A percentile compares a stretch with the other conserved stretches of the same genome.
Evolutionary conservation across 176 grass and related monocot genomes (phyloP).

Genomic region (Raddia distichophylla): DNA sequence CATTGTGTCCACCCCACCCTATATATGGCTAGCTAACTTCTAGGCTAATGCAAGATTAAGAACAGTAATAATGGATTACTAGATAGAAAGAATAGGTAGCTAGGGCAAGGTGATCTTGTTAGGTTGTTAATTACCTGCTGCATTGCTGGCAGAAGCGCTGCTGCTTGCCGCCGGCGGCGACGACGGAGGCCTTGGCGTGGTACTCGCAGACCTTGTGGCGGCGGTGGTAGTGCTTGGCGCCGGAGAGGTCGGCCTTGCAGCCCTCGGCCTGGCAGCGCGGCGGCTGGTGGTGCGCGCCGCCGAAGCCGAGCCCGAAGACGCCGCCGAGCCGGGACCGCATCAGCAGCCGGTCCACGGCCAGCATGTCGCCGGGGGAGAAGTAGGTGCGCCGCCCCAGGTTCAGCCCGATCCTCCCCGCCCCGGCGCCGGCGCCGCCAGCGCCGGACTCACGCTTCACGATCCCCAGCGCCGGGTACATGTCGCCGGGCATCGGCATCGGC

Average conservation of each 20-base stretch:
- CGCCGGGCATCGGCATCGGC: constrained; percentile 25
- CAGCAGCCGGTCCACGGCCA: constrained; percentile 60
- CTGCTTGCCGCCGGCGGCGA: constrained; percentile 67
- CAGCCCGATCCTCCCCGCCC: constrained; percentile 60
- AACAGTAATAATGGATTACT: no score
- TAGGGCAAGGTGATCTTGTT: no score
- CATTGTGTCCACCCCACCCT: not conserved
- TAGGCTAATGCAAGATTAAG: not conserved
- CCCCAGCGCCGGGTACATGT: constrained; percentile 50
- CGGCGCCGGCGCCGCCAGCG: not conserved
- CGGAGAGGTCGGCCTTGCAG: constrained; percentile 82
- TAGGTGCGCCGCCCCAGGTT: constrained; percentile 87
- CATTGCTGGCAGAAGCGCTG: constrained; percentile 99
- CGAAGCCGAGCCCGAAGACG: constrained; percentile 61
- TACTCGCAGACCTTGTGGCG: constrained; percentile 99
- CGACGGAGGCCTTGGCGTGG: constrained; percentile 90
- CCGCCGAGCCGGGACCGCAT: constrained; percentile 51
- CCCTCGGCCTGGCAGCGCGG: constrained; percentile 89
- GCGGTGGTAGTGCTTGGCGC: constrained; percentile 94
- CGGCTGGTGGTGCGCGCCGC: constrained; percentile 58
- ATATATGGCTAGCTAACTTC: not conserved
- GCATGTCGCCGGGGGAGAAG: constrained; percentile 72
- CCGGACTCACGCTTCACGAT: constrained; percentile 75
- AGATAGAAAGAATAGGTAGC: no score
- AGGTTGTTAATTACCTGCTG: constrained; percentile 56